A percentile compares a stretch with the other conserved stretches of the same genome.
Evolutionary conservation across 495 filamentous ascomycete genomes (phyloP).

Genomic region (Neurospora sp.): DNA sequence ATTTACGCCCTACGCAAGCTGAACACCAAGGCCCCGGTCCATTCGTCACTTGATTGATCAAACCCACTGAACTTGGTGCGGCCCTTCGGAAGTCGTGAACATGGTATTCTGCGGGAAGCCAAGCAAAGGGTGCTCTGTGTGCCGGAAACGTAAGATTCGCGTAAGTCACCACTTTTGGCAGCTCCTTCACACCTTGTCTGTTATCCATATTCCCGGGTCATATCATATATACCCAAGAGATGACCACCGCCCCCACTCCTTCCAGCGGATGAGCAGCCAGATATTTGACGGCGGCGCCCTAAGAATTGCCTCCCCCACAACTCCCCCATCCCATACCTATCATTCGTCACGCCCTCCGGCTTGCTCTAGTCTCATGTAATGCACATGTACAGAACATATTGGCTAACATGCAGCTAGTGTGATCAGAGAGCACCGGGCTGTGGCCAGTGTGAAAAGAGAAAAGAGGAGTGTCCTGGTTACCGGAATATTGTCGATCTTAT

Average conservation of each 20-base stretch:
- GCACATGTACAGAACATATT: background rate
- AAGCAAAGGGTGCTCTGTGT: constrained; percentile 58
- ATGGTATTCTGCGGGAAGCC: constrained; percentile 72
- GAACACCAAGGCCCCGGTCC: background rate
- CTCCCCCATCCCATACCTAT: background rate
- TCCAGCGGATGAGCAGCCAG: background rate
- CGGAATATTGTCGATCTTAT: constrained; percentile 57
- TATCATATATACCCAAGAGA: background rate
- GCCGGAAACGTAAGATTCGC: constrained; percentile 42
- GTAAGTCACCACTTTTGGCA: constrained; percentile 15
- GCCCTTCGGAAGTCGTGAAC: constrained; percentile 6
- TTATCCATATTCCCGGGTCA: background rate
- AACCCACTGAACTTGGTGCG: background rate
- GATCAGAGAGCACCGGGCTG: constrained; percentile 56
- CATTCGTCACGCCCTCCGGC: background rate
- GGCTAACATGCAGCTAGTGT: constrained; percentile 37
- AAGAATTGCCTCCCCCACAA: background rate
- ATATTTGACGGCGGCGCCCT: background rate
- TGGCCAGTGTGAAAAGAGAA: constrained; percentile 54
- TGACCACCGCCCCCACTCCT: background rate
- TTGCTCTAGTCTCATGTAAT: background rate
- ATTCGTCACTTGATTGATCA: background rate
- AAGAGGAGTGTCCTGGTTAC: constrained; percentile 58
- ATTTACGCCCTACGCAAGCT: background rate
- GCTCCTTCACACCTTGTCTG: background rate